These are phyloP conservation scores for Gynandropsis gynandra DNA, from an alignment of 345 rosid species.

Conservation along the genomic window DNA sequence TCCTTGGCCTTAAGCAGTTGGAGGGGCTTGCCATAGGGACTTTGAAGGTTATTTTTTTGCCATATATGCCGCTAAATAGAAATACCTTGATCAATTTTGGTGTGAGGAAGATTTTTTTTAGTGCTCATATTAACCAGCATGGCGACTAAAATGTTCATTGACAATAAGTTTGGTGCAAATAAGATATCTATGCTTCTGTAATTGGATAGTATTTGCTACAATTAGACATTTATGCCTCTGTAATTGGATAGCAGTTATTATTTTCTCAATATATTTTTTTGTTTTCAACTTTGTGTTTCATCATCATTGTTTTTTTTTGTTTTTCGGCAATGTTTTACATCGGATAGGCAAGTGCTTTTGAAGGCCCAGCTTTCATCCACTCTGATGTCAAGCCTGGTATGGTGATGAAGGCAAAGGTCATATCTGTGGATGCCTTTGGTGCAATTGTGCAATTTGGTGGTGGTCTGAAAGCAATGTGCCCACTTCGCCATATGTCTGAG, in stretches of 20 bases:
- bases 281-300: slow-evolving; percentile 3
- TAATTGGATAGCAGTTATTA: not conserved
- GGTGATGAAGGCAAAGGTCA: slow-evolving; percentile 73
- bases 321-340: slow-evolving; percentile 17
- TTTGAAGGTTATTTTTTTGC: slow-evolving; percentile 55
- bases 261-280: not conserved
- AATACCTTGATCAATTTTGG: not conserved
- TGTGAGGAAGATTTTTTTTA: not conserved
- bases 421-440: slow-evolving; percentile 72
- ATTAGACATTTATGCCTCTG: slow-evolving; percentile 9
- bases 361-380: slow-evolving; percentile 87
- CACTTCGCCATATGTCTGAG: slow-evolving; percentile 91
- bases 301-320: slow-evolving; percentile 7
- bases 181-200: not conserved
- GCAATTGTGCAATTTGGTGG: slow-evolving; percentile 96
- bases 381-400: slow-evolving; percentile 97
- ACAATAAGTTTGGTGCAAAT: slow-evolving; percentile 10
- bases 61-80: slow-evolving; percentile 11
- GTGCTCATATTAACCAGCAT: not conserved
- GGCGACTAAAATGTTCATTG: slow-evolving; percentile 10
- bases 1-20: slow-evolving; percentile 75
- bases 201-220: not conserved
- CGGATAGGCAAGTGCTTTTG: slow-evolving; percentile 86
- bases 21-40: slow-evolving; percentile 92
- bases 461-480: slow-evolving; percentile 96